A percentile compares a stretch with the other conserved stretches of the same genome.
phyloP scores from a whole-genome alignment of 1,284 basidiomycete genomes.

The Sanghuangporus sanghuang region DNA sequence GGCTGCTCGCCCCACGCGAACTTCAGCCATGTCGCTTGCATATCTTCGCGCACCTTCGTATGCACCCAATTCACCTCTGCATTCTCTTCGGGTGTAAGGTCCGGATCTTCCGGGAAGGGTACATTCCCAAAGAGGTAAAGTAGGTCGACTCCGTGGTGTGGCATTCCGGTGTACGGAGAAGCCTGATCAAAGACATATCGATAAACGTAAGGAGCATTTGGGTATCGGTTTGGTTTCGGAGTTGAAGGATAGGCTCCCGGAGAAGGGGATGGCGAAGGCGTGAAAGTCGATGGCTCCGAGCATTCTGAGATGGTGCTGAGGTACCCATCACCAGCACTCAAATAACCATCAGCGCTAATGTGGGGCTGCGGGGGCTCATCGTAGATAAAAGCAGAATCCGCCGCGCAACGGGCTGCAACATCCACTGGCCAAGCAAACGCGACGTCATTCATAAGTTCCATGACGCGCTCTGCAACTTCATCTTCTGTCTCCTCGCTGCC shows the following conservation, averaged over 20 bases:
- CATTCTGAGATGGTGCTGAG: conserved; percentile 5
- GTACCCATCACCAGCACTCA: conserved; percentile 2
- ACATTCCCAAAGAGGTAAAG: conserved; percentile 74
- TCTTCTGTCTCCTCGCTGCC: conserved; percentile 28
- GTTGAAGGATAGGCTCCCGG: not conserved
- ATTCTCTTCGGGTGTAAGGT: conserved; percentile 30
- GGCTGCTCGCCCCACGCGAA: conserved; percentile 68
- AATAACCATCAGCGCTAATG: not conserved
- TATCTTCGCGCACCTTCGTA: conserved; percentile 49
- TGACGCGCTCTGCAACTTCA: conserved; percentile 58
- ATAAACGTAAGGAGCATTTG: conserved; percentile 42
- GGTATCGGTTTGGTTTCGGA: not conserved
- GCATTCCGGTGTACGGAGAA: conserved; percentile 51
- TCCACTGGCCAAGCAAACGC: conserved; percentile 72
- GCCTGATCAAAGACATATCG: conserved; percentile 78
- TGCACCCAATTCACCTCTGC: conserved; percentile 17
- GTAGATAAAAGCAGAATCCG: conserved; percentile 15
- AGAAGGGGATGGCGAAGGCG: not conserved
- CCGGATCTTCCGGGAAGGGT: conserved; percentile 37
- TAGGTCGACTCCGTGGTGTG: conserved; percentile 65
- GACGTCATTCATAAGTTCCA: conserved; percentile 68
- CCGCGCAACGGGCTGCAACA: conserved; percentile 34
- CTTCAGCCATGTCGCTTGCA: conserved; percentile 67
- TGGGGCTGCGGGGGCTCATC: conserved; percentile 6
- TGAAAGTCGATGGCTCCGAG: not conserved